phyloP scores from a whole-genome alignment of 441 rosid genomes.

The Gossypium davidsonii region DNA sequence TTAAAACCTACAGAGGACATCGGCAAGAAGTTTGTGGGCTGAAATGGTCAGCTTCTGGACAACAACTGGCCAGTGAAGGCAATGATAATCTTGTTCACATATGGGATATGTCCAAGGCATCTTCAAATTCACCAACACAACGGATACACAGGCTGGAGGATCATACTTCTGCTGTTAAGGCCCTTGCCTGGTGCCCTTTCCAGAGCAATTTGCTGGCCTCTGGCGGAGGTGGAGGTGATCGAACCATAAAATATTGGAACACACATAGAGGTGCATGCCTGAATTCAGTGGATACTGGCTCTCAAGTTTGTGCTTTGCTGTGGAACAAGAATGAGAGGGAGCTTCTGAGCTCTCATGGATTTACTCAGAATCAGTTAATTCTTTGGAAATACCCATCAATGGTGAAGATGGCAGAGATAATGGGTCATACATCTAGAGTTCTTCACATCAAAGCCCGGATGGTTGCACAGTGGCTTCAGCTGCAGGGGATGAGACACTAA shows the following conservation, averaged over 20 bases:
- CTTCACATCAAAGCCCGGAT: conserved; percentile 53
- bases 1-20: conserved; percentile 37
- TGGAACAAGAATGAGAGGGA: conserved; percentile 44
- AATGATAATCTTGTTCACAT: too few species aligned
- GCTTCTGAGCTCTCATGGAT: conserved; percentile 43
- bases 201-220: conserved; percentile 23
- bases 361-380: conserved; percentile 38
- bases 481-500: conserved; percentile 40
- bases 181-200: conserved; percentile 31
- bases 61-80: conserved; percentile 9
- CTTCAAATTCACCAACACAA: conserved; percentile 15
- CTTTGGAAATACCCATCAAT: conserved; percentile 51
- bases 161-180: conserved; percentile 37
- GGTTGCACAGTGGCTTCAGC: conserved; percentile 58
- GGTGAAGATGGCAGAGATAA: conserved; percentile 40
- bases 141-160: conserved; percentile 38
- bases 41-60: conserved; percentile 43
- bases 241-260: conserved; percentile 37
- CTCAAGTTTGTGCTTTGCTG: conserved; percentile 28
- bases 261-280: conserved; percentile 36
- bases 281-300: conserved; percentile 22
- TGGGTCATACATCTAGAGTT: conserved; percentile 45
- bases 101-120: too few species aligned
- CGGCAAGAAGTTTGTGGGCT: conserved; percentile 39
- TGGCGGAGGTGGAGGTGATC: conserved; percentile 37